A percentile compares a stretch with the other conserved stretches of the same genome.
Evolutionary conservation across 2,329 filamentous ascomycete species (phyloP).

Genomic region (Pseudogymnoascus sp.): DNA sequence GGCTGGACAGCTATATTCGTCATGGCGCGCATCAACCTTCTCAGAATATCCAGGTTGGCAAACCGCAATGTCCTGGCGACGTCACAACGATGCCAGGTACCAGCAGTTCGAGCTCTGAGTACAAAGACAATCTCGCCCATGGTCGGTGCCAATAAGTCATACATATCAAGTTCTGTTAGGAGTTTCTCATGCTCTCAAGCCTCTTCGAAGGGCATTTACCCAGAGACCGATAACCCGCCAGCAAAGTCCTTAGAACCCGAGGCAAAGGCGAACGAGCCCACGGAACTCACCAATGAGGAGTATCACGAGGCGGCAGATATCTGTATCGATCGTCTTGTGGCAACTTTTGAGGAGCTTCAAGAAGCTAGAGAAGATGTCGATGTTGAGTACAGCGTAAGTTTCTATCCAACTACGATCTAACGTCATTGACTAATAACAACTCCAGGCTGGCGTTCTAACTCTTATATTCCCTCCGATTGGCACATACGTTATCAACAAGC

Average conservation of each 20-base stretch:
- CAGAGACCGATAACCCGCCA: conserved; percentile 48
- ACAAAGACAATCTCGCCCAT: neutral
- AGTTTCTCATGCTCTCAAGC: neutral
- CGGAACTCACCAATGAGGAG: conserved; percentile 58
- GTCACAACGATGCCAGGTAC: conserved; percentile 5
- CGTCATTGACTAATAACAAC: conserved; percentile 13
- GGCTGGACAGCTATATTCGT: neutral
- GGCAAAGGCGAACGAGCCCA: conserved; percentile 42
- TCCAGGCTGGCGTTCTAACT: conserved; percentile 76
- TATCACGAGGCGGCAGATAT: conserved; percentile 73
- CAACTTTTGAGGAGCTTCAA: conserved; percentile 61
- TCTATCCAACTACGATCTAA: conserved; percentile 7
- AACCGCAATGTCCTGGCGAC: neutral
- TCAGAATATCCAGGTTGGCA: conserved; percentile 8
- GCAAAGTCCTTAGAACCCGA: conserved; percentile 35
- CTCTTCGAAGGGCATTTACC: conserved; percentile 45
- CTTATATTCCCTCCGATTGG: conserved; percentile 61
- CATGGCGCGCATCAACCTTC: neutral
- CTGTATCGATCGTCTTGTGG: conserved; percentile 55
- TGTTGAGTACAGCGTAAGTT: conserved; percentile 76
- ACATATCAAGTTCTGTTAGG: neutral
- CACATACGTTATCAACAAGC: conserved; percentile 95
- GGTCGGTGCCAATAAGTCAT: neutral
- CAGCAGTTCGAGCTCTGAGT: conserved; percentile 1
- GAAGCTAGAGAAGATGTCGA: conserved; percentile 72